Base-by-base conservation (phyloP, 2,329 filamentous ascomycete species). In the Clonostachys byssicola region DNA sequence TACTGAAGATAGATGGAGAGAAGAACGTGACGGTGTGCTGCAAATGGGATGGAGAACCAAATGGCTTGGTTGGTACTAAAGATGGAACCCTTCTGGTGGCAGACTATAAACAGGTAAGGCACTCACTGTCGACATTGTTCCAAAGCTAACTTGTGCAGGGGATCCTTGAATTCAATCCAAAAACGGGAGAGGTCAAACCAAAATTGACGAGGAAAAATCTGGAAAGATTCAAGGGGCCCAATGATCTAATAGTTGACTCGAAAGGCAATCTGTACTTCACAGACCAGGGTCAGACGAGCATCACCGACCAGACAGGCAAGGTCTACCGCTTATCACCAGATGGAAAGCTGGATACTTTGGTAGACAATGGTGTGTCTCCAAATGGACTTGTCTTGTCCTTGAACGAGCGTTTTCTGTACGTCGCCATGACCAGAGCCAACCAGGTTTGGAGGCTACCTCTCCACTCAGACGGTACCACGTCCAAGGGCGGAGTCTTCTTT, bases 231-330 rank as follows among this genome's bases (percentile, higher is more conserved):
- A 72, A 72, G 46, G 68, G 69, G 0, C 64, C 63, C 0, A 73
- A 73, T 43, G 68, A 73, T 45, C 52, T 73, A 2, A 61, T 71
- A 14, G 43, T 70, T 5, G 65, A 66, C 30, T 67, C 63, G 0
- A 58, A 60, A 13, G 54, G 57, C 5, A 63, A 67, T 30, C 49
- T 73, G 5, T 73, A 70, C 53, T 73, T 73, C 35, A 72, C 70
- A 2, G 68, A 73, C 40, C 70, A 73, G 53, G 69, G 70, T 0
- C 68, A 72, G 43, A 71, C 68, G 0, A 67, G 68, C 5, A 61
- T 72, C 54, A 68, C 64, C 1, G 70, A 73, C 23, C 68, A 53
- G 7, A 69, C 67, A 0, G 68, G 68, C 1, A 60, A 60, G 12
- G 65, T 72, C 0, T 72, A 71, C 47, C 60, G 69, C 2, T 45